Evolutionary conservation across 306 rosid genomes (phyloP).

Genomic region (Comarum palustre): DNA sequence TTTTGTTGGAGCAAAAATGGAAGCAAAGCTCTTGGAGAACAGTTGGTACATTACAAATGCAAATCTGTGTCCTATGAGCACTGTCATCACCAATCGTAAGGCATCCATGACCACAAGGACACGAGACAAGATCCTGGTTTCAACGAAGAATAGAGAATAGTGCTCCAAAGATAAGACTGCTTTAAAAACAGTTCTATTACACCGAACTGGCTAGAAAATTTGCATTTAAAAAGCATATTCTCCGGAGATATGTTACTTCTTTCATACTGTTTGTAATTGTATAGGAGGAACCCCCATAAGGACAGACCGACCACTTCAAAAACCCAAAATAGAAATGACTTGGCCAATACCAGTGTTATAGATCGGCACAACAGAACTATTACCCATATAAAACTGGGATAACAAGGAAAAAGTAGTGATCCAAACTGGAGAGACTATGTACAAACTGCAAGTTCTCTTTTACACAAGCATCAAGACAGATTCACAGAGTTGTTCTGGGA

Average conservation of each 20-base stretch:
- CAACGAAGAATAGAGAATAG: not conserved
- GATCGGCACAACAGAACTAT: slow-evolving; percentile 40
- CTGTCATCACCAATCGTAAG: not conserved
- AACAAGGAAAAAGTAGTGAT: slow-evolving; percentile 14
- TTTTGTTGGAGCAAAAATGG: no score
- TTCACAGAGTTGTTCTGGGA: slow-evolving; percentile 28
- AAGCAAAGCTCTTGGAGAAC: not conserved
- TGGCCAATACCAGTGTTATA: slow-evolving; percentile 21
- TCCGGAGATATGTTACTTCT: not conserved
- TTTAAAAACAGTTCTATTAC: not conserved
- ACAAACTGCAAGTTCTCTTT: slow-evolving; percentile 30
- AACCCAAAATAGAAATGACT: slow-evolving; percentile 22
- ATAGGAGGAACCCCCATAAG: slow-evolving; percentile 16
- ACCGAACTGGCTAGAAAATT: not conserved
- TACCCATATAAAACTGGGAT: slow-evolving; percentile 41
- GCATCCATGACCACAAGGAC: not conserved
- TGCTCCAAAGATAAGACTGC: not conserved
- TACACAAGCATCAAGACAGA: slow-evolving; percentile 35
- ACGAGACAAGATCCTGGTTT: not conserved
- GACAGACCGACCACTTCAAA: slow-evolving; percentile 16
- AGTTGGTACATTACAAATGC: not conserved
- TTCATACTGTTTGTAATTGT: slow-evolving; percentile 15
- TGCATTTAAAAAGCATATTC: not conserved
- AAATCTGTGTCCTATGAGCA: not conserved
- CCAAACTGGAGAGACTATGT: slow-evolving; percentile 32